These are phyloP conservation scores for Sporothrix inflata DNA, from an alignment of 2,329 filamentous ascomycete species.

Conservation along the genomic window DNA sequence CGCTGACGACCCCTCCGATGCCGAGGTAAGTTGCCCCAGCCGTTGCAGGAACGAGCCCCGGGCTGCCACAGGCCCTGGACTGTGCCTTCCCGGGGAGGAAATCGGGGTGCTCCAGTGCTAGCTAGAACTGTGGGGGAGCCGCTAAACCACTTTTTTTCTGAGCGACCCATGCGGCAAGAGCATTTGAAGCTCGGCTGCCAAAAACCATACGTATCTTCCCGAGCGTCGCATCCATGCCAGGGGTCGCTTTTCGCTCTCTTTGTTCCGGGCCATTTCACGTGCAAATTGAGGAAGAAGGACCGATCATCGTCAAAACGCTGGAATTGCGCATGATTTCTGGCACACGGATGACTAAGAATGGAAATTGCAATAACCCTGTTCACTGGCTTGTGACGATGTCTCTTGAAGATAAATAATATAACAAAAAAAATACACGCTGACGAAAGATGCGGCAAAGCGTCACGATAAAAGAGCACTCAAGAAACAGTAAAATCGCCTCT, in stretches of 20 bases:
- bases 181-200: slow-evolving; percentile 15
- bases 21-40: slow-evolving; percentile 25
- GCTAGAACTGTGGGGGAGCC: background rate
- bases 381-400: background rate
- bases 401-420: background rate
- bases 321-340: background rate
- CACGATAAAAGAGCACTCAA: background rate
- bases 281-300: slow-evolving; percentile 3
- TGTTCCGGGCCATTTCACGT: slow-evolving; percentile 10
- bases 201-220: background rate
- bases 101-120: background rate
- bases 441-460: background rate
- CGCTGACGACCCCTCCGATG: slow-evolving; percentile 21
- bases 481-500: background rate
- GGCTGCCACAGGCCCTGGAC: background rate
- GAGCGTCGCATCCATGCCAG: background rate
- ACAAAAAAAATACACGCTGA: background rate
- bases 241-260: background rate
- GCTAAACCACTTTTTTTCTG: slow-evolving; percentile 9
- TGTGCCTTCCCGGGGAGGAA: background rate
- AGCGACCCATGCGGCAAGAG: background rate
- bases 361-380: background rate
- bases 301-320: background rate
- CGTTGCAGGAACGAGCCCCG: background rate
- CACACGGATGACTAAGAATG: background rate